These are phyloP conservation scores for Dryas integrifolia DNA, from an alignment of 331 rosid species.

Conservation along the genomic window DNA sequence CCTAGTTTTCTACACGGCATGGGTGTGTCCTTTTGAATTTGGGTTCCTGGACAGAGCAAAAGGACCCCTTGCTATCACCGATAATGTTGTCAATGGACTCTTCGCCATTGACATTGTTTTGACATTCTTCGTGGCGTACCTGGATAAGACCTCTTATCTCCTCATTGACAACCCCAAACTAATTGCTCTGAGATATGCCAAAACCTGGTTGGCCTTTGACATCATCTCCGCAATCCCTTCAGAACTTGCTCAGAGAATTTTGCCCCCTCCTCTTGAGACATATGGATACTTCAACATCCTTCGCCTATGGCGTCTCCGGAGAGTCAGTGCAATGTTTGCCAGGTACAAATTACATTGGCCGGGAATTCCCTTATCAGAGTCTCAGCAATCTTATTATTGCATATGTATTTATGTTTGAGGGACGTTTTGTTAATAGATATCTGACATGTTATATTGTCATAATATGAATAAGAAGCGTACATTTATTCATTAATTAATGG, in stretches of 20 bases:
- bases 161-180: constrained; percentile 40
- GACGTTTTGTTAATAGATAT: too few relatives aligned
- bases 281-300: constrained; percentile 72
- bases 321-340: constrained; percentile 70
- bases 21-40: constrained; percentile 76
- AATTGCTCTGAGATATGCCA: constrained; percentile 61
- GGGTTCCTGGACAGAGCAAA: constrained; percentile 51
- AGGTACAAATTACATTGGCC: constrained; percentile 36
- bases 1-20: constrained; percentile 72
- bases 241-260: constrained; percentile 35
- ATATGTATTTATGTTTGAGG: too few relatives aligned
- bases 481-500: too few relatives aligned
- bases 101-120: constrained; percentile 58
- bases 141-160: constrained; percentile 54
- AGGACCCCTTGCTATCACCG: constrained; percentile 28
- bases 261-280: constrained; percentile 35
- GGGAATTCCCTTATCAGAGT: too few relatives aligned
- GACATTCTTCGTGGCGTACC: constrained; percentile 77
- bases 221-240: constrained; percentile 57
- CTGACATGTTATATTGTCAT: too few relatives aligned
- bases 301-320: constrained; percentile 83
- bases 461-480: too few relatives aligned
- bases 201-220: constrained; percentile 62
- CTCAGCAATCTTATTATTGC: neutral
- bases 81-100: constrained; percentile 60